Evolutionary conservation across 2,329 filamentous ascomycete species (phyloP).

Genomic region (Clarireedia paspali): DNA sequence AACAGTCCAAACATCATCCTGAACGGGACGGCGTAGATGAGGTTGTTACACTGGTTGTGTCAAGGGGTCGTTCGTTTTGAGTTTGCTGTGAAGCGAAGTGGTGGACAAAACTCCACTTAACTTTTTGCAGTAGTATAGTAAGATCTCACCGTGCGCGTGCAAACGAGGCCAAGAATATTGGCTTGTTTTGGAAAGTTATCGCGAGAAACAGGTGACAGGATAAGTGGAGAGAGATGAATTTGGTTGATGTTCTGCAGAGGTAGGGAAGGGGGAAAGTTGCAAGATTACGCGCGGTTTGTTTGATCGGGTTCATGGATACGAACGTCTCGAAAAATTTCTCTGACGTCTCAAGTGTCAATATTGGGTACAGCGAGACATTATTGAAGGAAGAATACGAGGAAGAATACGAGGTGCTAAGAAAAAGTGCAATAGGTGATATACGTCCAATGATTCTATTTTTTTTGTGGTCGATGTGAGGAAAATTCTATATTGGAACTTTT

Average conservation of each 20-base stretch:
- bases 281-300: background rate
- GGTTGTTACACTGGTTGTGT: constrained; percentile 5
- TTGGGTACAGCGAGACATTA: no score
- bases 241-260: background rate
- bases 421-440: background rate
- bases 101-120: background rate
- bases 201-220: background rate
- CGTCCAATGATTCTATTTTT: background rate
- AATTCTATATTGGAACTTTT: constrained; percentile 27
- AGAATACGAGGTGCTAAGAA: background rate
- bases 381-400: background rate
- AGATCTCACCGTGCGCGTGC: background rate
- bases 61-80: constrained; percentile 7
- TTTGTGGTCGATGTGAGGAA: background rate
- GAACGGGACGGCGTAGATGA: background rate
- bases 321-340: background rate
- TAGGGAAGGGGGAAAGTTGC: background rate
- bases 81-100: constrained; percentile 2
- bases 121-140: background rate
- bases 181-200: background rate
- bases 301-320: background rate
- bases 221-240: constrained; percentile 5
- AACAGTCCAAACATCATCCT: background rate
- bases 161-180: background rate
- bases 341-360: constrained; percentile 3